Percentiles rank a stretch among this genome's conserved stretches.
These are phyloP conservation scores for Penicillium longicatenatum DNA, from an alignment of 495 filamentous ascomycete genomes.

Conservation along the genomic window DNA sequence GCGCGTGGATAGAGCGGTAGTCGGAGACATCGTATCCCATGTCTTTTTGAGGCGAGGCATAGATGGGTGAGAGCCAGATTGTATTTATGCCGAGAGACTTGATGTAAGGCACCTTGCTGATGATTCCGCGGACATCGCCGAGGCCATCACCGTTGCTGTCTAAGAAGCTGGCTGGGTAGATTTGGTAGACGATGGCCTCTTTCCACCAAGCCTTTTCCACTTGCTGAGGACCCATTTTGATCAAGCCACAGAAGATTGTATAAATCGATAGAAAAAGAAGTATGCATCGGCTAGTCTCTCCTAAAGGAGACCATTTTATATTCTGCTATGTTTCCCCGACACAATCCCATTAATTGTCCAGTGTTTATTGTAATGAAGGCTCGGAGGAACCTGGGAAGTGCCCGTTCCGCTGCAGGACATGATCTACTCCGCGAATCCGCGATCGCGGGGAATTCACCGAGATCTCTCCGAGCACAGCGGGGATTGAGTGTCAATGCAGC, in stretches of 20 bases:
- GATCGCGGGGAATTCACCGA: neutral
- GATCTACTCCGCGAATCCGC: neutral
- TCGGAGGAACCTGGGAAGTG: neutral
- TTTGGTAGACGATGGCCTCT: constrained; percentile 42
- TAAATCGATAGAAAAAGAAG: neutral
- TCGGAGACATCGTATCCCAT: constrained; percentile 61
- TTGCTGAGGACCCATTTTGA: neutral
- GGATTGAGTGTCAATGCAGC: neutral
- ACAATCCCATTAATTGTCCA: neutral
- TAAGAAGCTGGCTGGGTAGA: constrained; percentile 43
- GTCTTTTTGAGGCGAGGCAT: constrained; percentile 53
- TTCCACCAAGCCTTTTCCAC: constrained; percentile 35
- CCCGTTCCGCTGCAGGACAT: neutral
- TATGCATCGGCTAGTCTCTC: neutral
- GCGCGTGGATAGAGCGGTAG: constrained; percentile 55
- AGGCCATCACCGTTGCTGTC: constrained; percentile 44
- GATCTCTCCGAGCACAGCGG: neutral
- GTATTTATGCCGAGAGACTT: constrained; percentile 40
- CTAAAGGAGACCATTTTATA: neutral
- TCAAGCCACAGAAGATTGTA: neutral
- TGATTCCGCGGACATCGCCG: constrained; percentile 63
- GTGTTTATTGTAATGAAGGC: neutral
- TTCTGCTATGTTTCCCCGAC: neutral
- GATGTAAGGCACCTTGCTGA: constrained; percentile 60
- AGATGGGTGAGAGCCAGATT: constrained; percentile 33